Evolutionary conservation across 2,329 filamentous ascomycete genomes (phyloP).

Genomic region (Talaromyces sp.): DNA sequence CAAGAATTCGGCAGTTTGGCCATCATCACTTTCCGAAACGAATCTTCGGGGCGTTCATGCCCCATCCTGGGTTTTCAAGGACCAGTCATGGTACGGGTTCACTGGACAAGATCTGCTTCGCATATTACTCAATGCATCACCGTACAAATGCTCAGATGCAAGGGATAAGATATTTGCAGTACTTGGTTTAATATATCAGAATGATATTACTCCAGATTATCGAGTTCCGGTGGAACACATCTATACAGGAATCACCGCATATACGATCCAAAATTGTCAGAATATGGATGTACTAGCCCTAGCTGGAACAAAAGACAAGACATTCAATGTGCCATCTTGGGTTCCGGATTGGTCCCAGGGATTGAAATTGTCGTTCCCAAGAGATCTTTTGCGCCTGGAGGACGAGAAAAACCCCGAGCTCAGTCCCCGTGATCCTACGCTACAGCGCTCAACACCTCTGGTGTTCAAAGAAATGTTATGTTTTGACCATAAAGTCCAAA

Average conservation of each 20-base stretch:
- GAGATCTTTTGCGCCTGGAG: not conserved
- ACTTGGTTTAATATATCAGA: not conserved
- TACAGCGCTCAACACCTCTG: not conserved
- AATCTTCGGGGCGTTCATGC: not conserved
- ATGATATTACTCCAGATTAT: not conserved
- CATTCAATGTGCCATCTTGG: not conserved
- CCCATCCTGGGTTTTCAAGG: not conserved
- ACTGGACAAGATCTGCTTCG: not conserved
- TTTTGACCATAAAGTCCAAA: not conserved
- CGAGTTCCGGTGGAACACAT: not conserved
- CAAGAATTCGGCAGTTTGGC: not conserved
- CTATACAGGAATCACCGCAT: conserved; percentile 1
- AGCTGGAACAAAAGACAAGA: not conserved
- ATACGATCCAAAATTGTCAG: not conserved
- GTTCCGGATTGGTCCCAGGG: conserved; percentile 2
- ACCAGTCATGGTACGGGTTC: not conserved
- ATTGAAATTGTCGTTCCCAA: not conserved
- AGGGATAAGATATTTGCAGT: not conserved
- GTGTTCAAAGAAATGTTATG: not conserved
- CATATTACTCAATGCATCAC: not conserved
- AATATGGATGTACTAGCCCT: conserved; percentile 1
- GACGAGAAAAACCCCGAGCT: not conserved
- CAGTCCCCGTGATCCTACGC: not conserved
- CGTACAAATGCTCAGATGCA: not conserved
- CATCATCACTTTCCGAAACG: not conserved